Evolutionary conservation across 352 stramenopile species (phyloP).

Genomic region (Pythium graminicola): DNA sequence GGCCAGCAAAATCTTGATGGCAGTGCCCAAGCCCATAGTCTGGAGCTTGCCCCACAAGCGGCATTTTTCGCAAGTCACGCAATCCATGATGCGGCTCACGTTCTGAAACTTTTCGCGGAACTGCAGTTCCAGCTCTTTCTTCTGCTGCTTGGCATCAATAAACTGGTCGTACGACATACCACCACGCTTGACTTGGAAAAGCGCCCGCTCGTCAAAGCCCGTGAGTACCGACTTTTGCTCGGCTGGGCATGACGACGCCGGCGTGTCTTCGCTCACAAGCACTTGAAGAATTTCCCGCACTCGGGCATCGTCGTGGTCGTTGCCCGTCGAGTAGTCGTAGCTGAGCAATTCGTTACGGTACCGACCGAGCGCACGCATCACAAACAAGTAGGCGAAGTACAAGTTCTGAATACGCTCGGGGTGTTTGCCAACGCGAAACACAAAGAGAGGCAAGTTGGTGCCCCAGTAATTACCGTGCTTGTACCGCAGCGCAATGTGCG

Average conservation of each 20-base stretch:
- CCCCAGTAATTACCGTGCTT: conserved; percentile 66
- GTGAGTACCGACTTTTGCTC: conserved; percentile 65
- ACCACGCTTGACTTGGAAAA: conserved; percentile 71
- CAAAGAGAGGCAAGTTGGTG: conserved; percentile 70
- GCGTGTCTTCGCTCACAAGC: conserved; percentile 59
- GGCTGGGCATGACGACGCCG: conserved; percentile 37
- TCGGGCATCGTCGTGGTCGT: conserved; percentile 76
- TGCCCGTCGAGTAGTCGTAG: conserved; percentile 94
- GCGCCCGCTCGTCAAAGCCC: conserved; percentile 83
- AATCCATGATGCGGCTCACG: conserved; percentile 97
- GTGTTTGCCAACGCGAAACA: conserved; percentile 88
- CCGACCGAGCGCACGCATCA: conserved; percentile 93
- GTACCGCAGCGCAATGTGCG: conserved; percentile 88
- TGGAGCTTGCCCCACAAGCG: conserved; percentile 97
- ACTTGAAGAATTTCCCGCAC: conserved; percentile 60
- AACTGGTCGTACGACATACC: conserved; percentile 55
- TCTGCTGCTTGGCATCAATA: conserved; percentile 48
- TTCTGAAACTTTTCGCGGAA: conserved; percentile 96
- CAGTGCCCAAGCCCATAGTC: conserved; percentile 94
- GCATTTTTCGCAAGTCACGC: conserved; percentile 98
- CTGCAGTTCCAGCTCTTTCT: conserved; percentile 55
- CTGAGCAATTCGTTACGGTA: conserved; percentile 89
- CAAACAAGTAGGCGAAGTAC: conserved; percentile 98
- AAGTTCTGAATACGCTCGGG: conserved; percentile 96
- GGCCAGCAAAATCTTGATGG: conserved; percentile 95